Base-by-base conservation (phyloP, 2,329 filamentous ascomycete species). In the Aspergillus latus region DNA sequence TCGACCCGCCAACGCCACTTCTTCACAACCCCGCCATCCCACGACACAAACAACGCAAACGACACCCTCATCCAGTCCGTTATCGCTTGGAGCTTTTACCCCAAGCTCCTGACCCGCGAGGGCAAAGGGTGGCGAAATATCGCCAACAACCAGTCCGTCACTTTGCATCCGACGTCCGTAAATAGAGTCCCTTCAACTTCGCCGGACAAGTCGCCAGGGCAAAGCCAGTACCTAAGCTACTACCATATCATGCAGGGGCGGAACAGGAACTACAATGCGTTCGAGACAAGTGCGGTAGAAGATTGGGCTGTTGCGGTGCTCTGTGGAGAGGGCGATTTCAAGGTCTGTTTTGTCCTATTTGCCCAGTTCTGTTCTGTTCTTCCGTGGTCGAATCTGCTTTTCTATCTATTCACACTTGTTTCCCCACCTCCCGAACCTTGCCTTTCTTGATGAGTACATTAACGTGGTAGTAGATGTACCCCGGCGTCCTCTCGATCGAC, bases 231-330 rank as follows among this genome's bases (percentile, higher is more conserved):
- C 86, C 78, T 99, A 44, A 94, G 90, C 0, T 99, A 96, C 72
- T 97, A 97, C 76, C 89, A 96, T 71, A 96, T 97, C 62, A 96
- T 97, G 90, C 92, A 97, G 72, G 88, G 89, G 2, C 92, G 79
- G 76, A 90, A 87, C 82, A 83, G 82, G 78, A 80, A 71, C 66
- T 90, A 93, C 63, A 95, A 96, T 62, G 94, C 94, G 0, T 92
- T 97, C 63, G 91, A 96, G 69, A 95, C 90, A 2, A 90, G 88
- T 10, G 84, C 87, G 0, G 86, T 88, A 1, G 88, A 96, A 44
- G 88, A 92, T 43, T 89, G 97, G 62, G 86, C 92, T 9, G 84
- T 97, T 63, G 86, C 89, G 13, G 77, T 99, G 29, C 82, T 97
- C 51, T 94, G 92, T 57, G 94, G 92, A 36, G 93, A 97, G 60